Percentiles rank a stretch among this genome's conserved stretches.
Evolutionary conservation across 768 basidiomycete species (phyloP).

Genomic region (Phylloporus sp.): DNA sequence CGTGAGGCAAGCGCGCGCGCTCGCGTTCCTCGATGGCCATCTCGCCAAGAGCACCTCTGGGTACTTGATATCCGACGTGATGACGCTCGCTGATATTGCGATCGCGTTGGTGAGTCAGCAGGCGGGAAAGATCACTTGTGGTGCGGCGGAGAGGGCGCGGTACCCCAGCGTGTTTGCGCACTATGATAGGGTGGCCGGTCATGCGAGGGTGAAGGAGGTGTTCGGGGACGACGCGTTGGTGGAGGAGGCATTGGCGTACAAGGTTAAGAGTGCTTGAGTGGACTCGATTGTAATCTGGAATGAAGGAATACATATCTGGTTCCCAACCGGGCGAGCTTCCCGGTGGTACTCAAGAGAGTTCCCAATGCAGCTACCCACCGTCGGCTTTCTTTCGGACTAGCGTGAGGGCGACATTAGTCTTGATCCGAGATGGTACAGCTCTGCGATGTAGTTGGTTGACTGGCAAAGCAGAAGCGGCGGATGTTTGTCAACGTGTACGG

Average conservation of each 20-base stretch:
- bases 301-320: too few relatives aligned
- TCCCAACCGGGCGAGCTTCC: too few relatives aligned
- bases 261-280: constrained; percentile 5
- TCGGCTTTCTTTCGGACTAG: too few relatives aligned
- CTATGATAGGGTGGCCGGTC: constrained; percentile 18
- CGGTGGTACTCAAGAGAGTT: too few relatives aligned
- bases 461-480: too few relatives aligned
- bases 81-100: constrained; percentile 27
- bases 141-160: constrained; percentile 22
- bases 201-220: constrained; percentile 14
- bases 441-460: not conserved
- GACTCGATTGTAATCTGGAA: too few relatives aligned
- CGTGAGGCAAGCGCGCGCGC: constrained; percentile 17
- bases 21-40: constrained; percentile 24
- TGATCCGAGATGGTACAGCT: not conserved
- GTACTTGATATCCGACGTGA: constrained; percentile 19
- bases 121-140: constrained; percentile 22
- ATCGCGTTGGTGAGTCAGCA: constrained; percentile 22
- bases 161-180: constrained; percentile 26
- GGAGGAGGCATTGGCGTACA: constrained; percentile 13
- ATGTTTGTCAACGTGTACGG: too few relatives aligned
- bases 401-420: too few relatives aligned
- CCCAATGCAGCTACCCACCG: too few relatives aligned
- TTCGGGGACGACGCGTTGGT: constrained; percentile 20
- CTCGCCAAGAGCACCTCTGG: constrained; percentile 17